phyloP scores from a whole-genome alignment of 129 eudicot species.

The Flaveria brownii region DNA sequence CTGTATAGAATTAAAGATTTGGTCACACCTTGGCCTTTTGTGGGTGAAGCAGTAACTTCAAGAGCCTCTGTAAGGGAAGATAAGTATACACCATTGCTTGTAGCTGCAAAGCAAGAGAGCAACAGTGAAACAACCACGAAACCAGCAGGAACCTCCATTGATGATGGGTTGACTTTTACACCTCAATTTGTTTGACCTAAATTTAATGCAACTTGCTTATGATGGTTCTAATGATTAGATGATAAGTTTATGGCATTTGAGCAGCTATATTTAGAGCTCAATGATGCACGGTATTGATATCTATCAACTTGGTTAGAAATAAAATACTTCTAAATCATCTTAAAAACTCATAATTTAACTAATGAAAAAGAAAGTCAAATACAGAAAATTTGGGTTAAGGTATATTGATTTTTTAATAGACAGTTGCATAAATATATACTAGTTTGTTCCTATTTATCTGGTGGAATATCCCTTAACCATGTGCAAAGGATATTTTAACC shows the following conservation, averaged over 20 bases:
- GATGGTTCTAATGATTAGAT: background rate
- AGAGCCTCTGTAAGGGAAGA: slow-evolving; percentile 49
- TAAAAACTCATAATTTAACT: background rate
- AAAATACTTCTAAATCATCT: background rate
- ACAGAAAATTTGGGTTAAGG: slow-evolving; percentile 21
- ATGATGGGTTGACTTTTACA: slow-evolving; percentile 17
- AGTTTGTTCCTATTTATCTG: slow-evolving; percentile 22
- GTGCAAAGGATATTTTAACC: slow-evolving; percentile 26
- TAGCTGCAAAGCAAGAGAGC: slow-evolving; percentile 38
- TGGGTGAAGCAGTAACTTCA: slow-evolving; percentile 41
- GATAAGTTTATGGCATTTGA: slow-evolving; percentile 23
- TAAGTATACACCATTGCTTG: slow-evolving; percentile 40
- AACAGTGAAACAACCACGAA: slow-evolving; percentile 34
- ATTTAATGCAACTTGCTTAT: slow-evolving; percentile 3
- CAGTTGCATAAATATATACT: slow-evolving; percentile 19
- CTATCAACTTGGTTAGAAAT: slow-evolving; percentile 19
- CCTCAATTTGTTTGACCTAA: slow-evolving; percentile 11
- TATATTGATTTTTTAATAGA: background rate
- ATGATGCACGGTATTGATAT: slow-evolving; percentile 26
- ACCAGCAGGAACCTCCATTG: slow-evolving; percentile 42
- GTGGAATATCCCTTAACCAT: slow-evolving; percentile 30
- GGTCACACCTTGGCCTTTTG: slow-evolving; percentile 47
- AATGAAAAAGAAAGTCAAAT: slow-evolving; percentile 25
- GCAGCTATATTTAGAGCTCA: slow-evolving; percentile 30
- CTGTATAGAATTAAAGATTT: background rate